Conservation (phyloP, 2,329 filamentous ascomycete species). For the Endocalyx cinctus region DNA sequence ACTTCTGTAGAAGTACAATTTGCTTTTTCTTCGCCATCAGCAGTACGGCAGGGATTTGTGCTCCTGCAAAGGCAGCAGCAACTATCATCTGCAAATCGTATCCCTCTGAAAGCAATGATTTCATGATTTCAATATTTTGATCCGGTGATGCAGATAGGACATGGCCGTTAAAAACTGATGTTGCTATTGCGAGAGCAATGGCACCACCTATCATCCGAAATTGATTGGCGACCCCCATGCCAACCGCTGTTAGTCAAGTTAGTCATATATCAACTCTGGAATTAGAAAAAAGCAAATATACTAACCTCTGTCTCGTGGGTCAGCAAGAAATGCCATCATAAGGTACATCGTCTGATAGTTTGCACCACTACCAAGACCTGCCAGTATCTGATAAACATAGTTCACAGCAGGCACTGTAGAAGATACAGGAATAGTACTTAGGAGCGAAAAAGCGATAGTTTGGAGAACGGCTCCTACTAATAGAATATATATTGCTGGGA, state of each 20-base stretch:
- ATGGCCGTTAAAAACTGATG: conserved; percentile 4
- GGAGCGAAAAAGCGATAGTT: conserved; percentile 3
- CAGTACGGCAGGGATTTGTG: conserved; percentile 3
- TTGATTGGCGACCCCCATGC: conserved; percentile 2
- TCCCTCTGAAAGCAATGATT: conserved; percentile 3
- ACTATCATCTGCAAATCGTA: conserved; percentile 11
- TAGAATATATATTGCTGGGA: conserved; percentile 2
- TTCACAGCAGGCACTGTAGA: background rate
- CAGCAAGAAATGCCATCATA: background rate
- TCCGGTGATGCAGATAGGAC: conserved; percentile 1
- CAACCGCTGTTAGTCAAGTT: conserved; percentile 2
- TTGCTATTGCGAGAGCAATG: conserved; percentile 1
- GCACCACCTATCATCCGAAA: conserved; percentile 2
- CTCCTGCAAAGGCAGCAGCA: conserved; percentile 1
- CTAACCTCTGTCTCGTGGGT: conserved; percentile 3
- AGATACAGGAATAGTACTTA: background rate
- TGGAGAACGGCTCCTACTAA: conserved; percentile 2
- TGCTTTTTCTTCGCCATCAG: conserved; percentile 5
- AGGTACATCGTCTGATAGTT: conserved; percentile 1
- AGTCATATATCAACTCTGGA: background rate
- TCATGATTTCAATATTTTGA: background rate
- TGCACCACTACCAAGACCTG: conserved; percentile 3
- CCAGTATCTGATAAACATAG: conserved; percentile 2
- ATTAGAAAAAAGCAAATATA: no score
- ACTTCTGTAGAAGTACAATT: no score